Conservation (phyloP, 306 rosid species). For the Astragalus glycyphyllos region DNA sequence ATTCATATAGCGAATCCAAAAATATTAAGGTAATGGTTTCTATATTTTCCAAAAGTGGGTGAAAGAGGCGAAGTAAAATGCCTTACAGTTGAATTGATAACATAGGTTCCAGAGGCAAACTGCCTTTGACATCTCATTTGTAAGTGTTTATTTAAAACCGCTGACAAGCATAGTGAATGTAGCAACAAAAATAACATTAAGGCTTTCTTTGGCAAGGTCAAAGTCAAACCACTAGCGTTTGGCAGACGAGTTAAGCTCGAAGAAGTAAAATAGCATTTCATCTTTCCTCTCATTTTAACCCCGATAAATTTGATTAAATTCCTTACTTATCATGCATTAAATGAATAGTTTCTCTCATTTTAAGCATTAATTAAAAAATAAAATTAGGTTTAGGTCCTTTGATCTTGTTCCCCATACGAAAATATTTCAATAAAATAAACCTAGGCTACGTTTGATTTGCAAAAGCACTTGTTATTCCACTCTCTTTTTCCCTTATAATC, state of each 20-base stretch:
- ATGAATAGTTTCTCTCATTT: neutral
- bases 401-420: neutral
- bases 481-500: neutral
- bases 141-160: neutral
- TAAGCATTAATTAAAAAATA: neutral
- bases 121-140: too few species aligned
- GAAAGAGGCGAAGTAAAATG: slow-evolving; percentile 17
- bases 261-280: too few species aligned
- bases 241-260: too few species aligned
- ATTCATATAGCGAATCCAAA: neutral
- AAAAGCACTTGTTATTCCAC: neutral
- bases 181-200: too few species aligned
- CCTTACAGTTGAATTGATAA: neutral
- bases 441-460: neutral
- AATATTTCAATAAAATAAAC: slow-evolving; percentile 3
- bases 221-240: too few species aligned
- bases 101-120: too few species aligned
- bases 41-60: slow-evolving; percentile 7
- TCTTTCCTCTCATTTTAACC: too few species aligned
- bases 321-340: too few species aligned
- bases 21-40: neutral
- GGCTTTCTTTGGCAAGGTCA: too few species aligned
- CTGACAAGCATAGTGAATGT: neutral
- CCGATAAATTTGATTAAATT: too few species aligned
- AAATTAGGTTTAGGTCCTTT: slow-evolving; percentile 1